phyloP scores from a whole-genome alignment of 768 basidiomycete species.

The Tricholomella constricta region DNA sequence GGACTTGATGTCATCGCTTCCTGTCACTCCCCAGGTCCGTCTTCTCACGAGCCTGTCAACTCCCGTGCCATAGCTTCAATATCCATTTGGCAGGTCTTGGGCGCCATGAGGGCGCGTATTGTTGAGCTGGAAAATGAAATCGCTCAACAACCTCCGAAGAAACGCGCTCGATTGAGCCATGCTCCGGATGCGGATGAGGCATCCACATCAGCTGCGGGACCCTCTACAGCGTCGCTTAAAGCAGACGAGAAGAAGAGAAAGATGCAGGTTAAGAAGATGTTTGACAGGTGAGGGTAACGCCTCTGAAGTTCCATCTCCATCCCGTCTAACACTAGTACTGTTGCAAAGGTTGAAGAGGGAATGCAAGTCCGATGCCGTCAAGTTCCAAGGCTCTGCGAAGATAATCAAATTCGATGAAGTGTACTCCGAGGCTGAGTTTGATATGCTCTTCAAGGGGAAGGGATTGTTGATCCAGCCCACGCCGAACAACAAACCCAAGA shows the following conservation, averaged over 20 bases:
- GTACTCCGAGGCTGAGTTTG: constrained; percentile 35
- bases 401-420: constrained; percentile 43
- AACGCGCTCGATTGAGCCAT: constrained; percentile 30
- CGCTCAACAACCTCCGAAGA: constrained; percentile 26
- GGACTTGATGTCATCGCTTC: constrained; percentile 24
- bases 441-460: constrained; percentile 35
- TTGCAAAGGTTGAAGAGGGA: constrained; percentile 39
- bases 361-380: constrained; percentile 38
- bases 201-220: constrained; percentile 16
- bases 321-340: neutral
- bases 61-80: constrained; percentile 9
- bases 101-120: constrained; percentile 33
- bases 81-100: constrained; percentile 23
- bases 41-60: neutral
- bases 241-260: constrained; percentile 42
- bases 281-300: constrained; percentile 32
- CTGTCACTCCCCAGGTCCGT: constrained; percentile 24
- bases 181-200: constrained; percentile 7
- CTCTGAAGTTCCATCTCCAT: neutral
- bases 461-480: constrained; percentile 41
- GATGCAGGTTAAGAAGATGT: constrained; percentile 40
- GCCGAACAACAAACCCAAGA: constrained; percentile 41
- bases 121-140: constrained; percentile 36
- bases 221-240: constrained; percentile 27
- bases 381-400: constrained; percentile 41